These are phyloP conservation scores for Populus hybrid DNA, from an alignment of 441 rosid species.

Conservation along the genomic window DNA sequence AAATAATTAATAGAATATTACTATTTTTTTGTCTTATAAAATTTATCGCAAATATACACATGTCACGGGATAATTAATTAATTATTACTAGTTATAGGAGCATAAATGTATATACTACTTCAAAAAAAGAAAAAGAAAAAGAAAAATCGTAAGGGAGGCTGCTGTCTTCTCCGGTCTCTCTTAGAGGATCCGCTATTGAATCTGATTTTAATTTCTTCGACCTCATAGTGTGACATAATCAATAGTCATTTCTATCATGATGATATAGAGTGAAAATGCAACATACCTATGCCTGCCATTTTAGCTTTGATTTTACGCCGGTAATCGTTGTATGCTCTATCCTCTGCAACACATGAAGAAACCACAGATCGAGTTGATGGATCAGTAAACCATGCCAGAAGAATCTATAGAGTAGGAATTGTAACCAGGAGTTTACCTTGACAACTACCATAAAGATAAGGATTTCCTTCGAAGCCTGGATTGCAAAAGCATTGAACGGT, in stretches of 20 bases:
- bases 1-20: not conserved
- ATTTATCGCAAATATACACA: no score
- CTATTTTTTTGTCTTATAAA: not conserved
- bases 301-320: not conserved
- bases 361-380: not conserved
- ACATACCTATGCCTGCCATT: not conserved
- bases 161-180: not conserved
- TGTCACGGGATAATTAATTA: not conserved
- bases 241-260: not conserved
- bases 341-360: not conserved
- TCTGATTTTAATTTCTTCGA: no score
- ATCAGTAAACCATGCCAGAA: not conserved
- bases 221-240: not conserved
- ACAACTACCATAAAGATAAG: not conserved
- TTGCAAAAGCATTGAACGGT: not conserved
- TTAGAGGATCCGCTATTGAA: not conserved
- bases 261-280: not conserved
- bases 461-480: not conserved
- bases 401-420: not conserved
- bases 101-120: not conserved
- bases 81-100: not conserved
- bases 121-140: no score
- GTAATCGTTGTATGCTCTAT: rapidly evolving
- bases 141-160: not conserved
- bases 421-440: not conserved